Conservation (phyloP, 148 eudicot species). For the Simmondsia chinensis region DNA sequence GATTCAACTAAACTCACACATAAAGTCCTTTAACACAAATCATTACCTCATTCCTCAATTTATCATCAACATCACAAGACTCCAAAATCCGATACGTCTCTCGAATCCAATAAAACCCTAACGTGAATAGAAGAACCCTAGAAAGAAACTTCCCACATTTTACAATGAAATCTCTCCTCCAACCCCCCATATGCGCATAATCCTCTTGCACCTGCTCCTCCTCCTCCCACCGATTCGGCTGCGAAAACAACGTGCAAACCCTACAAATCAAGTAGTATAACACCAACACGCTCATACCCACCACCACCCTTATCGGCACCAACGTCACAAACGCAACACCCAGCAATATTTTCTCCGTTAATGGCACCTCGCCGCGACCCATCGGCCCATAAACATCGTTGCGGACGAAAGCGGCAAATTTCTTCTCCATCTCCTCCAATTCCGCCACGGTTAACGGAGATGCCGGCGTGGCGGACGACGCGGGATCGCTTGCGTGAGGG, state of each 20-base stretch:
- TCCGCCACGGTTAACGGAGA: conserved; percentile 13
- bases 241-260: conserved; percentile 49
- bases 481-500: conserved; percentile 7
- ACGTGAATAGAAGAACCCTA: conserved; percentile 49
- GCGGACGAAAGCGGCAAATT: conserved; percentile 69
- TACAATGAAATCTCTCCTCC: conserved; percentile 63
- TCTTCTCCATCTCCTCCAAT: conserved; percentile 54
- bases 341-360: conserved; percentile 38
- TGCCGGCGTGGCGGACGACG: conserved; percentile 6
- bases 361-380: conserved; percentile 55
- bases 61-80: neutral
- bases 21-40: neutral
- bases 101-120: conserved; percentile 78
- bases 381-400: conserved; percentile 61
- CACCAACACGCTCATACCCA: conserved; percentile 33
- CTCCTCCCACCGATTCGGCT: conserved; percentile 37
- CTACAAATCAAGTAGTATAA: conserved; percentile 57
- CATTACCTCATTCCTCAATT: conserved; percentile 21
- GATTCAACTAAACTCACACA: too few relatives aligned
- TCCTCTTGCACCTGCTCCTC: conserved; percentile 42
- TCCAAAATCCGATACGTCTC: conserved; percentile 16
- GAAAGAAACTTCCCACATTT: conserved; percentile 53
- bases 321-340: conserved; percentile 38
- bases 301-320: conserved; percentile 41
- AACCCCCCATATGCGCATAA: conserved; percentile 63